Evolutionary conservation across 768 basidiomycete species (phyloP).

Genomic region (Piloderma croceum): DNA sequence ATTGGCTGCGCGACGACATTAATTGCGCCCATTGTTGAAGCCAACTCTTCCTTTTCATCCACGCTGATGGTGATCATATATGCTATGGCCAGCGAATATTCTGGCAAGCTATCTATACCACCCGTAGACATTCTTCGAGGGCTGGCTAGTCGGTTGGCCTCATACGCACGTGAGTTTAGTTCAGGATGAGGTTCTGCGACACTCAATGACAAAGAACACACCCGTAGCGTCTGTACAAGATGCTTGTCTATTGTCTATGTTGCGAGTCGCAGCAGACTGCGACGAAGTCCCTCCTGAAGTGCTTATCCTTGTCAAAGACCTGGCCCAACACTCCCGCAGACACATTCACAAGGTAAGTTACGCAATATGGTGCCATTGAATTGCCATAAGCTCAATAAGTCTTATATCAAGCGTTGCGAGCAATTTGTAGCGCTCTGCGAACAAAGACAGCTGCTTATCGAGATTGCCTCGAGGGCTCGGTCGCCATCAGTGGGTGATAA

Average conservation of each 20-base stretch:
- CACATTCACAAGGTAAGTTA: slow-evolving; percentile 57
- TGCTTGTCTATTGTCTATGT: slow-evolving; percentile 64
- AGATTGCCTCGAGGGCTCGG: slow-evolving; percentile 42
- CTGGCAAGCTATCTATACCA: slow-evolving; percentile 43
- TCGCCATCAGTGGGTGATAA: slow-evolving; percentile 53
- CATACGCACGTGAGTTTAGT: slow-evolving; percentile 41
- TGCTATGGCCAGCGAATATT: slow-evolving; percentile 63
- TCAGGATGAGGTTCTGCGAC: slow-evolving; percentile 9
- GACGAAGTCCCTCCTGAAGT: slow-evolving; percentile 46
- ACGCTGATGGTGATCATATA: slow-evolving; percentile 64
- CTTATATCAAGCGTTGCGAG: slow-evolving; percentile 47
- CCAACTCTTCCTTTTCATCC: slow-evolving; percentile 36
- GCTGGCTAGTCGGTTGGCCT: slow-evolving; percentile 35
- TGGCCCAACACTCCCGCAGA: slow-evolving; percentile 41
- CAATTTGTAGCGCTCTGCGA: slow-evolving; percentile 53
- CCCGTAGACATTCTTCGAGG: slow-evolving; percentile 45
- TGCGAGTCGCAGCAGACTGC: slow-evolving; percentile 58
- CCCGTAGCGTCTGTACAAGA: slow-evolving; percentile 65
- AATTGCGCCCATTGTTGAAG: slow-evolving; percentile 40
- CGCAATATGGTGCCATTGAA: no score
- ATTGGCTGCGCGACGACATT: slow-evolving; percentile 40
- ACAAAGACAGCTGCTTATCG: slow-evolving; percentile 39
- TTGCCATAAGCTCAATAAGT: no score
- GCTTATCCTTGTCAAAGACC: slow-evolving; percentile 33
- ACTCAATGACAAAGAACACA: background rate